A percentile compares a stretch with the other conserved stretches of the same genome.
Conservation (phyloP, 2,329 filamentous ascomycete genomes). For the Verticillium zaregamsianum region DNA sequence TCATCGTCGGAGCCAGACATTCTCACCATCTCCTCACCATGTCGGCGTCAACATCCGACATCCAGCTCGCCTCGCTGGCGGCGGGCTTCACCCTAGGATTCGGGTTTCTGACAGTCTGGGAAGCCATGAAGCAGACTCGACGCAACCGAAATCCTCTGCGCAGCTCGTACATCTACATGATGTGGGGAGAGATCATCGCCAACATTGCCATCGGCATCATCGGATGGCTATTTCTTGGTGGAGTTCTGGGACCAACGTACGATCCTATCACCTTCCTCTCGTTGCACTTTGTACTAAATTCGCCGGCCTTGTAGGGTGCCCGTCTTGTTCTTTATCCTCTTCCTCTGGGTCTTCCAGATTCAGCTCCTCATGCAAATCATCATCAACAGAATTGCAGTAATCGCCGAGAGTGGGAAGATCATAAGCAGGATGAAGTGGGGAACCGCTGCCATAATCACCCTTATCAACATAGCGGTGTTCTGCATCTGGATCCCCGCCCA, state of each 20-base stretch:
- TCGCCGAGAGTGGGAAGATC: slow-evolving; percentile 34
- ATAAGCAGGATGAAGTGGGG: slow-evolving; percentile 41
- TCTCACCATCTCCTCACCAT: background rate
- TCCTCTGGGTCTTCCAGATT: slow-evolving; percentile 40
- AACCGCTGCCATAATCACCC: slow-evolving; percentile 36
- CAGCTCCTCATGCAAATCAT: slow-evolving; percentile 52
- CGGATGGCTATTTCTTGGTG: slow-evolving; percentile 34
- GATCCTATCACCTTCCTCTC: background rate
- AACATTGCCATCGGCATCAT: slow-evolving; percentile 33
- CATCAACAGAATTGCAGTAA: slow-evolving; percentile 47
- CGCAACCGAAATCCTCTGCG: slow-evolving; percentile 27
- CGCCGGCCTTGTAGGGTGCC: slow-evolving; percentile 18
- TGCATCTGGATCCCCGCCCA: slow-evolving; percentile 50
- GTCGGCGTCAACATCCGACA: slow-evolving; percentile 16
- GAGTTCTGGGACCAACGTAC: slow-evolving; percentile 25
- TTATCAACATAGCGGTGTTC: slow-evolving; percentile 50
- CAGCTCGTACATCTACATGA: slow-evolving; percentile 37
- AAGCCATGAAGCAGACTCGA: slow-evolving; percentile 36
- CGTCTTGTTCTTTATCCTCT: slow-evolving; percentile 28
- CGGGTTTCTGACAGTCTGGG: slow-evolving; percentile 33
- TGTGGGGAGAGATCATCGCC: slow-evolving; percentile 39
- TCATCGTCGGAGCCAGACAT: too few relatives aligned
- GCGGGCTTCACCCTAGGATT: slow-evolving; percentile 34
- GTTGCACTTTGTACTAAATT: background rate
- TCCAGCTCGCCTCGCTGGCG: slow-evolving; percentile 24